Conservation (phyloP, 2,329 filamentous ascomycete genomes). For the Fusarium sp. region DNA sequence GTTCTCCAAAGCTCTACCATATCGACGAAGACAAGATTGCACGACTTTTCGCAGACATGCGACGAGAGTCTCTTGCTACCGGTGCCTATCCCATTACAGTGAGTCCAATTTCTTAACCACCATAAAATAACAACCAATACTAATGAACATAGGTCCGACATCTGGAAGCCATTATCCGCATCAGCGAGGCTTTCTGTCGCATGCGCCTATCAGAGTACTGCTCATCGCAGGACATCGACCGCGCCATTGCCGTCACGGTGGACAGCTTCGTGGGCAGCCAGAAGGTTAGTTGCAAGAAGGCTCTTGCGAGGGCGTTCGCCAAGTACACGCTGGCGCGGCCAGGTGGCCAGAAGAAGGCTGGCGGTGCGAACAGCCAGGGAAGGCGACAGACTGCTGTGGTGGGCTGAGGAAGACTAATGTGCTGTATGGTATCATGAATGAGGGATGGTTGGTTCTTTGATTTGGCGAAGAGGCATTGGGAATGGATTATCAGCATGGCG, state of each 20-base stretch:
- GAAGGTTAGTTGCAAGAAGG: constrained; percentile 98
- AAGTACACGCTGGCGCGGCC: constrained; percentile 83
- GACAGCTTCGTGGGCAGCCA: constrained; percentile 97
- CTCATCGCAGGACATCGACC: constrained; percentile 90
- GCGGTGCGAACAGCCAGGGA: constrained; percentile 40
- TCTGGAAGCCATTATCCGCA: constrained; percentile 97
- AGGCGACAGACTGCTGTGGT: constrained; percentile 52
- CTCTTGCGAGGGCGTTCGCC: constrained; percentile 91
- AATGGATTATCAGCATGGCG: constrained; percentile 28
- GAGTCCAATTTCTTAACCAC: constrained; percentile 59
- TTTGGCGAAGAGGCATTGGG: constrained; percentile 36
- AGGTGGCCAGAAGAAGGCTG: constrained; percentile 51
- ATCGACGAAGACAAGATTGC: constrained; percentile 99
- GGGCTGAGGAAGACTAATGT: constrained; percentile 34
- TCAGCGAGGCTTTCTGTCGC: constrained; percentile 93
- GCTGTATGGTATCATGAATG: constrained; percentile 1
- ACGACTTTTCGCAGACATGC: constrained; percentile 95
- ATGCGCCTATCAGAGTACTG: constrained; percentile 99
- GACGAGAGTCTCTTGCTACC: constrained; percentile 90
- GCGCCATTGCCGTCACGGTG: constrained; percentile 95
- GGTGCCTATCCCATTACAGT: constrained; percentile 98
- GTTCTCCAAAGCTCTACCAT: constrained; percentile 92
- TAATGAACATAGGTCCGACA: constrained; percentile 83
- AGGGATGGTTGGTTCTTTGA: constrained; percentile 13
- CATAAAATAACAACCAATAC: neutral